Conservation (phyloP, 495 filamentous ascomycete genomes). For the Niebla homalea region DNA sequence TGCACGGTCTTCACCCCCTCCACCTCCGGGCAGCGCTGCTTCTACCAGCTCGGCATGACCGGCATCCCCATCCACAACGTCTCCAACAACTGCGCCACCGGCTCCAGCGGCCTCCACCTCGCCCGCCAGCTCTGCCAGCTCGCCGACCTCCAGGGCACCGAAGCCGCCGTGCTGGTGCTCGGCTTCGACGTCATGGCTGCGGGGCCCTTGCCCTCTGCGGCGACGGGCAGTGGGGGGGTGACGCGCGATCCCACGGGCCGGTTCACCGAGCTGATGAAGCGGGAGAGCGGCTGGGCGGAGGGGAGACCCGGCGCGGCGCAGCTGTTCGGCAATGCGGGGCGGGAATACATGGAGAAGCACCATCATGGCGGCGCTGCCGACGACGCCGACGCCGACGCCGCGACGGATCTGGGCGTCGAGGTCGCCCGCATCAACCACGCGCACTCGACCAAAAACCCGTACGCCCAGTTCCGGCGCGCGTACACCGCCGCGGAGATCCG, state of each 20-base stretch:
- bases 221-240: conserved; percentile 49
- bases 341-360: conserved; percentile 94
- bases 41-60: conserved; percentile 98
- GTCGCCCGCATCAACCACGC: conserved; percentile 91
- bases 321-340: conserved; percentile 89
- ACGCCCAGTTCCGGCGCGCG: conserved; percentile 88
- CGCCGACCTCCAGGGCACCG: conserved; percentile 36
- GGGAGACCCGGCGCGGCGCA: conserved; percentile 69
- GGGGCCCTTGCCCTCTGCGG: conserved; percentile 68
- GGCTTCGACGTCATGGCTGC: conserved; percentile 98
- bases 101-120: conserved; percentile 76
- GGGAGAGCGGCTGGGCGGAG: conserved; percentile 64
- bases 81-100: conserved; percentile 97
- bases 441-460: conserved; percentile 85
- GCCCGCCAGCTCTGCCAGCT: conserved; percentile 66
- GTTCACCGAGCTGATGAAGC: conserved; percentile 62
- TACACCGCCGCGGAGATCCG: conserved; percentile 81
- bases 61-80: conserved; percentile 92
- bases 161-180: conserved; percentile 78
- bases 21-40: conserved; percentile 90
- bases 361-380: conserved; percentile 9
- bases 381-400: conserved; percentile 69
- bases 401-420: conserved; percentile 79
- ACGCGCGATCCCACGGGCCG: conserved; percentile 62
- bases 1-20: conserved; percentile 97